These are phyloP conservation scores for Millerago galiae DNA, from an alignment of 805 yeast genomes.

Conservation along the genomic window DNA sequence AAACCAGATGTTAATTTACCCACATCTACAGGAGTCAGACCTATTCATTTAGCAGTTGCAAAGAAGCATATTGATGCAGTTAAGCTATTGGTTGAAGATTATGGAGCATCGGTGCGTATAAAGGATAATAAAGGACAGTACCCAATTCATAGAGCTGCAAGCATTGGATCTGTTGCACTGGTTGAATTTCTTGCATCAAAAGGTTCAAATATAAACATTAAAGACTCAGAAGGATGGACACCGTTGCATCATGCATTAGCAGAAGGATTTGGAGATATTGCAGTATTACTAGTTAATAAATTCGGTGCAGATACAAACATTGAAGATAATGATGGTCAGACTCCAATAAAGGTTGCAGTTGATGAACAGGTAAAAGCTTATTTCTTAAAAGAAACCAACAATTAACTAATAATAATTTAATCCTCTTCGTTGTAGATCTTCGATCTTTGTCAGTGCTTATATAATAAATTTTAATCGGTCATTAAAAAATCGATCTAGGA, in stretches of 20 bases:
- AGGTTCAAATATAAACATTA: slow-evolving; percentile 59
- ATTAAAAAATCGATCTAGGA: background rate
- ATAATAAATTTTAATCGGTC: background rate
- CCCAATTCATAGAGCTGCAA: slow-evolving; percentile 79
- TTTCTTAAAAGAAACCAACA: slow-evolving; percentile 2
- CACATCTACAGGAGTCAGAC: slow-evolving; percentile 67
- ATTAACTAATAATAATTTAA: background rate
- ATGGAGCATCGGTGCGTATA: slow-evolving; percentile 52
- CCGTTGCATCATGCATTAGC: slow-evolving; percentile 86
- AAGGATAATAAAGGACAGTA: slow-evolving; percentile 63
- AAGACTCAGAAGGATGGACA: slow-evolving; percentile 75
- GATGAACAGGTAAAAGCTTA: slow-evolving; percentile 38
- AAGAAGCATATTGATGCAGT: slow-evolving; percentile 56
- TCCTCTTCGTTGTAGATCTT: no score
- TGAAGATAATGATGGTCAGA: slow-evolving; percentile 45
- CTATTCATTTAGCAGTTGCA: slow-evolving; percentile 70
- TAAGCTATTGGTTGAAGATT: slow-evolving; percentile 37
- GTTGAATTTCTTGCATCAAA: slow-evolving; percentile 46
- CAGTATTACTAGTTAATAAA: slow-evolving; percentile 44
- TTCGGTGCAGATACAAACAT: slow-evolving; percentile 58
- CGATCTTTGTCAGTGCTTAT: background rate
- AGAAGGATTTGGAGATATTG: slow-evolving; percentile 82
- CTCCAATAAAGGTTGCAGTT: slow-evolving; percentile 48
- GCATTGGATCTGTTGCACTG: slow-evolving; percentile 59
- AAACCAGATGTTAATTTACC: slow-evolving; percentile 53